Conservation (phyloP, 345 rosid genomes). For the Citrus inodora region DNA sequence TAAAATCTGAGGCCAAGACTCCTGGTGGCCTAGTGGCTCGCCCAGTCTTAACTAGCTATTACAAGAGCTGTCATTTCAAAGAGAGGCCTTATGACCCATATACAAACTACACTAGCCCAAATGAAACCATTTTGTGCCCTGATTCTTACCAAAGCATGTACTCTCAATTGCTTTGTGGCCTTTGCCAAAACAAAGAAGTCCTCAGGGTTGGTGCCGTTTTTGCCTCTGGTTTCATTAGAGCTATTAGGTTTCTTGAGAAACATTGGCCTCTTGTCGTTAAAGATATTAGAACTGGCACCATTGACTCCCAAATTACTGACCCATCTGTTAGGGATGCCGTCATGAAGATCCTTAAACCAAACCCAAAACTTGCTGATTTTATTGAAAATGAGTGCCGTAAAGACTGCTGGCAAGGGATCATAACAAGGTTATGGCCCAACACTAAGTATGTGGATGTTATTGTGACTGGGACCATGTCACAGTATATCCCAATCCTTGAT, state of each 20-base stretch:
- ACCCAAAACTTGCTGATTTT: constrained; percentile 60
- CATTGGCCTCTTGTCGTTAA: constrained; percentile 47
- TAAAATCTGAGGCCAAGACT: constrained; percentile 68
- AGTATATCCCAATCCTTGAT: constrained; percentile 91
- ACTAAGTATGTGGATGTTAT: constrained; percentile 90
- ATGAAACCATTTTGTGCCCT: constrained; percentile 69
- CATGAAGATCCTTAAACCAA: constrained; percentile 56
- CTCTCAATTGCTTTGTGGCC: constrained; percentile 76
- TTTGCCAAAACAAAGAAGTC: constrained; percentile 58
- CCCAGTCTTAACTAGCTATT: constrained; percentile 72
- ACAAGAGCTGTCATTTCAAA: constrained; percentile 67
- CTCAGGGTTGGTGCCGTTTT: constrained; percentile 81
- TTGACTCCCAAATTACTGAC: constrained; percentile 53
- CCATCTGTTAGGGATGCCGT: constrained; percentile 54
- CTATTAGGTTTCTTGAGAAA: constrained; percentile 71
- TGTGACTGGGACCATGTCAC: constrained; percentile 99
- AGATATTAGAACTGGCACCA: constrained; percentile 53
- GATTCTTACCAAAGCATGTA: constrained; percentile 85
- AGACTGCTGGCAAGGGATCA: constrained; percentile 68
- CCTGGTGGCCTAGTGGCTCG: constrained; percentile 71
- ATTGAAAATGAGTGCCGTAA: constrained; percentile 49
- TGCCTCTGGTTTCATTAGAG: constrained; percentile 81
- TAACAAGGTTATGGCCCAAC: constrained; percentile 75
- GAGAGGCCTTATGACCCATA: constrained; percentile 64
- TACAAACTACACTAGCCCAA: constrained; percentile 81